A percentile compares a stretch with the other conserved stretches of the same genome.
phyloP scores from a whole-genome alignment of 1,139 yeast genomes.

The Hemisphaericaspora subhashii region DNA sequence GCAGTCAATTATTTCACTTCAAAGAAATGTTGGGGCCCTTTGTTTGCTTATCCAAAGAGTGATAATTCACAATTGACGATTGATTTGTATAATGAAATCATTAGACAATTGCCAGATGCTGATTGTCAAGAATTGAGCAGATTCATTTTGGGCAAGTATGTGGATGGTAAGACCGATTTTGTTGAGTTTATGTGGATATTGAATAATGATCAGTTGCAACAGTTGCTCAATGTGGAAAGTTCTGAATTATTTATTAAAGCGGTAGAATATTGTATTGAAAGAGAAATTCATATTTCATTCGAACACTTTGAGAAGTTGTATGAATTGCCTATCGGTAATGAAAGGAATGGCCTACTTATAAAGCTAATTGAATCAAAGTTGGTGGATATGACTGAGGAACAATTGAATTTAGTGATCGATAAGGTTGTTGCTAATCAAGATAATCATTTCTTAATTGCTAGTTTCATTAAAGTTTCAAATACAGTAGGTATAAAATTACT shows the following conservation, averaged over 20 bases:
- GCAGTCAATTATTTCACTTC: slow-evolving; percentile 20
- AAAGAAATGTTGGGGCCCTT: slow-evolving; percentile 17
- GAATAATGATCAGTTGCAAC: slow-evolving; percentile 13
- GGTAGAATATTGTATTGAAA: slow-evolving; percentile 4
- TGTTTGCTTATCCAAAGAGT: slow-evolving; percentile 5
- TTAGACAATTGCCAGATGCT: slow-evolving; percentile 8
- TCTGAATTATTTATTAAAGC: slow-evolving; percentile 4
- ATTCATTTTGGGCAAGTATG: slow-evolving; percentile 7
- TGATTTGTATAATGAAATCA: slow-evolving; percentile 12
- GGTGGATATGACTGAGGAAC: slow-evolving; percentile 22
- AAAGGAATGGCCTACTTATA: slow-evolving; percentile 7
- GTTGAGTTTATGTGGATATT: slow-evolving; percentile 19
- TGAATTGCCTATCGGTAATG: background rate
- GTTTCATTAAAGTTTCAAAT: slow-evolving; percentile 16
- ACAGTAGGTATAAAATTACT: slow-evolving; percentile 19
- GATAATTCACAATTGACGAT: slow-evolving; percentile 7
- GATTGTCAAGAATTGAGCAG: background rate
- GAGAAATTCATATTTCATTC: slow-evolving; percentile 5
- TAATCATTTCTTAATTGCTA: slow-evolving; percentile 24
- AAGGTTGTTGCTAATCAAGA: slow-evolving; percentile 17
- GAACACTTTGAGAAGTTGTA: slow-evolving; percentile 9
- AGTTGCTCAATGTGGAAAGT: slow-evolving; percentile 3
- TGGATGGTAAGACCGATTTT: slow-evolving; percentile 1
- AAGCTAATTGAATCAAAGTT: slow-evolving; percentile 20
- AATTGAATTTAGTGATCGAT: slow-evolving; percentile 17